These are phyloP conservation scores for Solanum infundibuliforme DNA, from an alignment of 257 asterid species.

Conservation along the genomic window DNA sequence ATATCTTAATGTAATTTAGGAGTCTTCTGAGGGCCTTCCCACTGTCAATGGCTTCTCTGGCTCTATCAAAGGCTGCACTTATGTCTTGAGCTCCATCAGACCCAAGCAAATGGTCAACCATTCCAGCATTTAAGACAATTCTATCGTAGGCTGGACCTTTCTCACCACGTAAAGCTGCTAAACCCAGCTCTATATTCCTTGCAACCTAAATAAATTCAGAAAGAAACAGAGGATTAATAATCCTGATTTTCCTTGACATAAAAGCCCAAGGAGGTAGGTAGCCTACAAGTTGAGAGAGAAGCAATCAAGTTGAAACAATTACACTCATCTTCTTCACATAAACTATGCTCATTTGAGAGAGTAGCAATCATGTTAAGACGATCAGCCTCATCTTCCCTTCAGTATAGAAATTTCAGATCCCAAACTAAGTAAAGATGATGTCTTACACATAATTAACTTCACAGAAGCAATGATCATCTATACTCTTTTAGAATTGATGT, in stretches of 20 bases:
- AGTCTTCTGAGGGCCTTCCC: constrained; percentile 75
- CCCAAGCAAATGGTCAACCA: constrained; percentile 89
- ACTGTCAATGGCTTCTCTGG: constrained; percentile 84
- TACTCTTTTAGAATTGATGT: not conserved
- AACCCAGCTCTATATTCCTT: constrained; percentile 75
- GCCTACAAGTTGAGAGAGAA: not conserved
- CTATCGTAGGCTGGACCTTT: constrained; percentile 89
- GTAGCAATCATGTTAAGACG: not conserved
- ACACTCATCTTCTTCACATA: not conserved
- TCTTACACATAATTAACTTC: not conserved
- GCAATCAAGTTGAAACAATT: not conserved
- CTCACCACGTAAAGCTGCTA: constrained; percentile 79
- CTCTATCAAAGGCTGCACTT: constrained; percentile 63
- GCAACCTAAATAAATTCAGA: constrained; percentile 32
- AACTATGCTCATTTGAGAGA: not conserved
- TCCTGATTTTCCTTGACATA: not conserved
- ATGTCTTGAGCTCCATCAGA: constrained; percentile 87
- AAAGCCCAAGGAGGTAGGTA: not conserved
- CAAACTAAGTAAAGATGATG: not conserved
- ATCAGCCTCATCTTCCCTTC: not conserved
- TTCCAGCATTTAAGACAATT: constrained; percentile 75
- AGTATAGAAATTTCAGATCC: not conserved
- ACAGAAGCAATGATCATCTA: not conserved
- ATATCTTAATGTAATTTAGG: constrained; percentile 54
- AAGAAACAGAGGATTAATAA: not conserved